Base-by-base conservation (phyloP, 441 rosid species). In the Kokia cookei region DNA sequence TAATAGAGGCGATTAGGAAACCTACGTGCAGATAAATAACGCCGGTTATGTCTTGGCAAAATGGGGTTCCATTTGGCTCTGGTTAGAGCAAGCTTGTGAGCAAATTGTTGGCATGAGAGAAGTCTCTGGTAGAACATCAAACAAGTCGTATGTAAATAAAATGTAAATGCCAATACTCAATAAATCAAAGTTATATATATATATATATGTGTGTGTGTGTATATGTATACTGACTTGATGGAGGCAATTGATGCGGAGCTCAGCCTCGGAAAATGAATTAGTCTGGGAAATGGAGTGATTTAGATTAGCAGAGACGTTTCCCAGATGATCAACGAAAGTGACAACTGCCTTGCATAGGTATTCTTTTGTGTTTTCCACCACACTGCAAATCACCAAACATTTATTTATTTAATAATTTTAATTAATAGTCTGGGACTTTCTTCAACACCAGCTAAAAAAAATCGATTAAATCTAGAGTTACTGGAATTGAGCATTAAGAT, bases 281-380 rank as follows among this genome's bases (percentile, higher is more conserved):
- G 80, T 63, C 50, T 81, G 60, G n/a, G 86, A 79, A 72, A 87
- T 74, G 71, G 17, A 60, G 61, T 24, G 57, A 53, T 88, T 77
- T 14, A 89, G 84, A 70, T 86, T 86, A 35, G 90, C 68, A 0
- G 93, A 86, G 72, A 91, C 89, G 22, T 76, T 83, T 47, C 96
- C 93, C 24, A 91, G 81, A 75, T 88, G 96, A 81, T 91, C 93
- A 67, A 91, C 91, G 22, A 88, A 78, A 6, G 93, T 80, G 26
- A 91, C 91, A 48, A 85, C 71, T 14, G 93, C 92, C 73, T 74
- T 81, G 83, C 91, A 80, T 67, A 89, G 61, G 82, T 91, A 91
- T 68, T 88, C 89, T 70, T 88, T 89, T 42, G 96, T 89, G 85
- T 69, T 83, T 22, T 89, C 92, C 69, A 86, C 74, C 70, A 72